These are phyloP conservation scores for Rutstroemia sp. DNA, from an alignment of 2,329 filamentous ascomycete species.

Conservation along the genomic window DNA sequence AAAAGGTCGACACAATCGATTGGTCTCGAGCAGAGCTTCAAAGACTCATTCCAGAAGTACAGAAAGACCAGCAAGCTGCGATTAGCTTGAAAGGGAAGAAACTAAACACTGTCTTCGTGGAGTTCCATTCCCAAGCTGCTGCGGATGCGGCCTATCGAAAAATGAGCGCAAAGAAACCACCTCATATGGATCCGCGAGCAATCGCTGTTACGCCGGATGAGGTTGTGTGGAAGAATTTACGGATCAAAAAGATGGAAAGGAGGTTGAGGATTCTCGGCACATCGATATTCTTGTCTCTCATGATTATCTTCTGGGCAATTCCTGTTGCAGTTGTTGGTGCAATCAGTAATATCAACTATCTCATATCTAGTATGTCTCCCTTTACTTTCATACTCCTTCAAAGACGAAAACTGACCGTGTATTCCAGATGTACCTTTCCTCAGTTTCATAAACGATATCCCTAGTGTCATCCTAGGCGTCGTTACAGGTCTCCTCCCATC, in stretches of 20 bases:
- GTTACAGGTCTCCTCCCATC: slow-evolving; percentile 79
- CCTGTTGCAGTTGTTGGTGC: slow-evolving; percentile 72
- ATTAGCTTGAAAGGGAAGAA: slow-evolving; percentile 50
- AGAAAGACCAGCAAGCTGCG: slow-evolving; percentile 59
- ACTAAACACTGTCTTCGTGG: slow-evolving; percentile 63
- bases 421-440: slow-evolving; percentile 52
- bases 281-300: slow-evolving; percentile 59
- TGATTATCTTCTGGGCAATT: slow-evolving; percentile 81
- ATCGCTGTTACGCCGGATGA: slow-evolving; percentile 75
- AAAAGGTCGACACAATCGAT: slow-evolving; percentile 91
- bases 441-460: slow-evolving; percentile 65
- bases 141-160: slow-evolving; percentile 82
- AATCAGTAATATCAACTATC: slow-evolving; percentile 74
- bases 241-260: slow-evolving; percentile 76
- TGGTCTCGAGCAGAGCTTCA: slow-evolving; percentile 76
- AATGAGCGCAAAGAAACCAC: slow-evolving; percentile 71
- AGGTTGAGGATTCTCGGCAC: slow-evolving; percentile 62
- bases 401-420: slow-evolving; percentile 5
- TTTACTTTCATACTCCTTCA: not conserved
- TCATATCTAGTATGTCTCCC: slow-evolving; percentile 40
- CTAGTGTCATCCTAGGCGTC: slow-evolving; percentile 62
- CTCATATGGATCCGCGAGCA: slow-evolving; percentile 74
- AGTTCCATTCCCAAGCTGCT: slow-evolving; percentile 73
- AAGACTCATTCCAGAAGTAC: slow-evolving; percentile 63
- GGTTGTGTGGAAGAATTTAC: slow-evolving; percentile 79